phyloP scores from a whole-genome alignment of 768 basidiomycete species.

The Rhodotorula paludigena region DNA sequence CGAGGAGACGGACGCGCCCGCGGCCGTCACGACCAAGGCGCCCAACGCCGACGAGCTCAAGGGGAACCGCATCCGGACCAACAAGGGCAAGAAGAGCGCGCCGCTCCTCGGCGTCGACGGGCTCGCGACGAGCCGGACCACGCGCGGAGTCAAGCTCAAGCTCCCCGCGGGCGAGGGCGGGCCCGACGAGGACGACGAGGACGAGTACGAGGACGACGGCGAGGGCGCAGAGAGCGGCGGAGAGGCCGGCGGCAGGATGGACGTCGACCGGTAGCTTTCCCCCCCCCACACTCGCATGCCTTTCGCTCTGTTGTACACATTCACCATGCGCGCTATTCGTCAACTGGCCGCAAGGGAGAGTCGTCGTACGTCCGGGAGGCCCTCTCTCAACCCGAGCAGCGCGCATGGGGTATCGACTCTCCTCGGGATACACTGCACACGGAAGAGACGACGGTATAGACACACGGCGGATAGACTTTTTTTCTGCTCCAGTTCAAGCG shows the following conservation, averaged over 20 bases:
- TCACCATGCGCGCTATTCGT: too few relatives aligned
- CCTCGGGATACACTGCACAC: too few relatives aligned
- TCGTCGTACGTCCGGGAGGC: too few relatives aligned
- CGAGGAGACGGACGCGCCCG: constrained; percentile 2
- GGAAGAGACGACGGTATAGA: too few relatives aligned
- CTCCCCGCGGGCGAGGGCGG: constrained; percentile 14
- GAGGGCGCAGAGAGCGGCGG: not conserved
- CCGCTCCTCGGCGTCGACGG: not conserved
- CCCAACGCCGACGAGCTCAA: not conserved
- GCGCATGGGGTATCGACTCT: too few relatives aligned
- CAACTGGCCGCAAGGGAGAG: too few relatives aligned
- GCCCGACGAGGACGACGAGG: constrained; percentile 11
- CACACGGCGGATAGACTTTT: not conserved
- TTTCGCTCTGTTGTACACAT: too few relatives aligned
- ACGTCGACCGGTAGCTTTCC: constrained; percentile 6
- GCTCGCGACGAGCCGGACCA: not conserved
- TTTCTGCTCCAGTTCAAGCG: not conserved
- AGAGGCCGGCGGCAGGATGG: not conserved
- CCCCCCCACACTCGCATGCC: too few relatives aligned
- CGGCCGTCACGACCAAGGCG: not conserved
- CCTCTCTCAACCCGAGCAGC: too few relatives aligned
- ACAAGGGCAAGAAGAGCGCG: not conserved
- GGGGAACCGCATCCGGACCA: constrained; percentile 5
- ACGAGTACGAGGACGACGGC: not conserved
- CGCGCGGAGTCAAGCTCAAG: constrained; percentile 18